Conservation (phyloP, 129 eudicot species). For the Artemisia tridentata region DNA sequence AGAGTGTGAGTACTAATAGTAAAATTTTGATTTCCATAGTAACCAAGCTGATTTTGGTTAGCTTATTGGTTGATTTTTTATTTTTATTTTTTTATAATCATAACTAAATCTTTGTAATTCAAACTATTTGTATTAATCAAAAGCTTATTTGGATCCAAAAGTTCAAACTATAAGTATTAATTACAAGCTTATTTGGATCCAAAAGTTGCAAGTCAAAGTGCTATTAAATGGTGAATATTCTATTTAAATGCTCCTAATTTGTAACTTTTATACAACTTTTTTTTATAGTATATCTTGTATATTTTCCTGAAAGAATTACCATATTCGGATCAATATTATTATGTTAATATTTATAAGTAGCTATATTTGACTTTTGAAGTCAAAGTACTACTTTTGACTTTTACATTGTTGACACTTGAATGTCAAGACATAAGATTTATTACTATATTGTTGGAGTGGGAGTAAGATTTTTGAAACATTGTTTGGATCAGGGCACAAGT, state of each 20-base stretch:
- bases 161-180: no score
- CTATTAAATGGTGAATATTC: not conserved
- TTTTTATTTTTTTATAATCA: no score
- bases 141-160: no score
- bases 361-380: constrained; percentile 19
- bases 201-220: not conserved
- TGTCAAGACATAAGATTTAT: constrained; percentile 1
- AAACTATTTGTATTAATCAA: no score
- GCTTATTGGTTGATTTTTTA: no score
- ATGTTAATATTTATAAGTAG: not conserved
- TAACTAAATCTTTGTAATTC: no score
- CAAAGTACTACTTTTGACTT: constrained; percentile 19
- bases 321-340: not conserved
- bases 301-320: not conserved
- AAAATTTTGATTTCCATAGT: no score
- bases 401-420: not conserved
- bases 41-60: no score
- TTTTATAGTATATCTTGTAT: constrained; percentile 4
- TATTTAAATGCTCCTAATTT: not conserved
- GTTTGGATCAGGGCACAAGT: constrained; percentile 55
- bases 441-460: not conserved
- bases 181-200: no score
- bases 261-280: not conserved
- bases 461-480: not conserved
- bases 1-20: no score